Percentiles rank a stretch among this genome's conserved stretches.
These are phyloP conservation scores for Fusarium sacchari DNA, from an alignment of 2,329 filamentous ascomycete genomes.

Conservation along the genomic window DNA sequence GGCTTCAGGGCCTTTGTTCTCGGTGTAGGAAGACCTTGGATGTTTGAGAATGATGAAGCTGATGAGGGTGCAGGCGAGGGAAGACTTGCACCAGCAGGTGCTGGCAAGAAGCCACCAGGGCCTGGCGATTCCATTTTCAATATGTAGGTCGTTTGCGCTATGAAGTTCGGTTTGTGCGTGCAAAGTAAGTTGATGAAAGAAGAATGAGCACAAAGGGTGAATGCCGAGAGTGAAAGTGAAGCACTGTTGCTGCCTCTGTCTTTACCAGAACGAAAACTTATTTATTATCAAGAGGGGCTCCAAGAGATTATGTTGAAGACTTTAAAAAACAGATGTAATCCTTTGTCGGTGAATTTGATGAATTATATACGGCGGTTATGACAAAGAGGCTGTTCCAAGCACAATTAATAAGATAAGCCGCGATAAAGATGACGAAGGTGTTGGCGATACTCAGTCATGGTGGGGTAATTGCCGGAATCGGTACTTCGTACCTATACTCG, in stretches of 20 bases:
- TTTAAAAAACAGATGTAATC: neutral
- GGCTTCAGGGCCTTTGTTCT: slow-evolving; percentile 62
- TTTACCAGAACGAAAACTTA: neutral
- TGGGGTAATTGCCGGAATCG: slow-evolving; percentile 15
- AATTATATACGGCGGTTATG: neutral
- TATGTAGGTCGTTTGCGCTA: neutral
- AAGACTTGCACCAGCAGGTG: slow-evolving; percentile 51
- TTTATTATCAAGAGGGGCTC: neutral
- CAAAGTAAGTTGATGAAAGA: neutral
- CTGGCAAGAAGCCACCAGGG: slow-evolving; percentile 64
- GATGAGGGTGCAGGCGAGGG: slow-evolving; percentile 66
- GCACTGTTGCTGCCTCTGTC: neutral
- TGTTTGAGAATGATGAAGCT: slow-evolving; percentile 53
- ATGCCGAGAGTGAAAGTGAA: neutral
- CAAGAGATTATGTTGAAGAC: too few species aligned
- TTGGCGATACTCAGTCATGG: slow-evolving; percentile 30
- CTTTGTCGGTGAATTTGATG: neutral
- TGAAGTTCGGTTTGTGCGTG: neutral
- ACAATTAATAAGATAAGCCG: neutral
- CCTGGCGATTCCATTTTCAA: slow-evolving; percentile 23
- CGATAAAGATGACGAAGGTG: slow-evolving; percentile 17
- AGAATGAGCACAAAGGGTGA: neutral
- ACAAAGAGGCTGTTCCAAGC: neutral
- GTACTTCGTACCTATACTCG: slow-evolving; percentile 1
- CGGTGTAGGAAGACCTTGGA: slow-evolving; percentile 63